A percentile compares a stretch with the other conserved stretches of the same genome.
phyloP scores from a whole-genome alignment of 2,329 filamentous ascomycete genomes.

The Fusarium sp. region DNA sequence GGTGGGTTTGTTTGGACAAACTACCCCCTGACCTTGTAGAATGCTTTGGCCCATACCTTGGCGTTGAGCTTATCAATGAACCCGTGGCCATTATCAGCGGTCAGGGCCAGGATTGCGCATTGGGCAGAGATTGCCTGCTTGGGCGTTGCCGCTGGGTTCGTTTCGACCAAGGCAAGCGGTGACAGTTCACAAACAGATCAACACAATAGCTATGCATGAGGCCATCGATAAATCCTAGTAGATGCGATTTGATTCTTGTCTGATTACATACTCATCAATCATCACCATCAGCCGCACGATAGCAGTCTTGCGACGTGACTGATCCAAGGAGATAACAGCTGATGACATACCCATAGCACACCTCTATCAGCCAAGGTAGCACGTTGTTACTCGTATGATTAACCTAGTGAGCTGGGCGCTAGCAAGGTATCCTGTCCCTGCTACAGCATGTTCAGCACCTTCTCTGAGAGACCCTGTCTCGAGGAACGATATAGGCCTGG shows the following conservation, averaged over 20 bases:
- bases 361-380: not conserved
- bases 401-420: not conserved
- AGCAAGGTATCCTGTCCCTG: not conserved
- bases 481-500: not conserved
- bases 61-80: constrained; percentile 52
- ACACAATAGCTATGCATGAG: not conserved
- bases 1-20: constrained; percentile 21
- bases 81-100: not conserved
- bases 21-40: constrained; percentile 34
- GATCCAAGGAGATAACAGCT: too few species aligned
- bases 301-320: not conserved
- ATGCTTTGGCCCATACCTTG: constrained; percentile 53
- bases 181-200: constrained; percentile 1
- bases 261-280: not conserved
- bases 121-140: too few species aligned
- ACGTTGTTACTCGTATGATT: not conserved
- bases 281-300: constrained; percentile 2
- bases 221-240: not conserved
- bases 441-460: not conserved
- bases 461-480: not conserved
- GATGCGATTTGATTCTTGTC: constrained; percentile 1
- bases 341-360: not conserved
- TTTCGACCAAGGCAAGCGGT: too few species aligned
- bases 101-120: not conserved
- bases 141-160: too few species aligned